Base-by-base conservation (phyloP, 2,329 filamentous ascomycete species). In the Canariomyces notabilis region DNA sequence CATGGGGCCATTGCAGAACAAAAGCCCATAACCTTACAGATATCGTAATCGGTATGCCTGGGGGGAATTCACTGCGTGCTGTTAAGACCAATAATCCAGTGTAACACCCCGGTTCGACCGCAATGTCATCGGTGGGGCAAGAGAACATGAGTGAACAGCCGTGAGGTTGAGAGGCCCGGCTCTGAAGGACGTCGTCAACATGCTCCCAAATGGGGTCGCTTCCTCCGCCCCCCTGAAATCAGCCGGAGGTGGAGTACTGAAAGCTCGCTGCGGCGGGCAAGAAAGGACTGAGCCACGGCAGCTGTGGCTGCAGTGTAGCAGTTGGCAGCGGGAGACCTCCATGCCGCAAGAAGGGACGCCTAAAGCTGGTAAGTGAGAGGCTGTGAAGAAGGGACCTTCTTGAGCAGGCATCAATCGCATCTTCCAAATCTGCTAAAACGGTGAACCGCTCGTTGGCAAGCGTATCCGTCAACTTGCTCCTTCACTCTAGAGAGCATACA, bases 151-250 rank as follows among this genome's bases (percentile, higher is more conserved):
- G n/a, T 23, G 26, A 46, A 49, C 38, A 46, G 39, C 49, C 49
- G 22, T 16, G 8, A 12, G 23, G 7, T 12, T 29, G 18, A 8
- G 42, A 37, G 4, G 42, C 21, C 32, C 22, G 33, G 42, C 20
- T 37, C 33, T 39, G 42, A 29, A 29, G 45, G 42, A 14, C 20
- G n/a, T 16, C 8, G 4, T 37, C 31, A 23, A 16, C 6, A 23
- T 37, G 41, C 12, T 16, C 47, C 47, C 41, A 35, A 50, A 52
- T 45, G 50, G 50, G 32, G 47, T n/a, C 50, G 34, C 47, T 23
- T 49, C 50, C 22, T 52, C 50, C 50, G 47, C 50, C 44, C 47
- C 16, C 47, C 31, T 41, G 11, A 44, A 39, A 50, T 50, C 38
- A 52, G 43, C 50, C 46, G 44, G 14, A 32, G 9, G 6, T 21